Evolutionary conservation across 2,329 filamentous ascomycete genomes (phyloP).

Genomic region (Gnomoniopsis smithogilvyi): DNA sequence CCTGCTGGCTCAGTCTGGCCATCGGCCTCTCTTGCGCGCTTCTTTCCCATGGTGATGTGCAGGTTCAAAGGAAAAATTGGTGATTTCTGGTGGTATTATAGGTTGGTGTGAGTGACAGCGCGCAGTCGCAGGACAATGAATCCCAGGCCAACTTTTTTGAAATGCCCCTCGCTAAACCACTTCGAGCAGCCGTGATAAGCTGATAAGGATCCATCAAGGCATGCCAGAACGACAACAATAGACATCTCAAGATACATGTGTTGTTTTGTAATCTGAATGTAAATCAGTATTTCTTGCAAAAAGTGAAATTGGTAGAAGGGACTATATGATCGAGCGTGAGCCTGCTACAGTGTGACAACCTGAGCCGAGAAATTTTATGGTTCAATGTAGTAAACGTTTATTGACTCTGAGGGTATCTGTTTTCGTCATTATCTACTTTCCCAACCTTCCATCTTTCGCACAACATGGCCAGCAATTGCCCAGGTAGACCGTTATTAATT

Average conservation of each 20-base stretch:
- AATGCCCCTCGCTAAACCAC: conserved; percentile 13
- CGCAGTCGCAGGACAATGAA: not conserved
- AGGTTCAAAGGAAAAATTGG: not conserved
- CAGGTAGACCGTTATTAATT: not conserved
- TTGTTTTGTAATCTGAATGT: no score
- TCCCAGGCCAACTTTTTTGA: conserved; percentile 10
- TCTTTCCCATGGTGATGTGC: conserved; percentile 30
- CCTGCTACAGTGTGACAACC: no score
- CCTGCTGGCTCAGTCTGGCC: conserved; percentile 24
- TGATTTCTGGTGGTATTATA: not conserved
- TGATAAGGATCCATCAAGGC: not conserved
- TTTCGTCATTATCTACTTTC: conserved; percentile 10
- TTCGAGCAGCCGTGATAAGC: conserved; percentile 10
- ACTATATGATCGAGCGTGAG: no score
- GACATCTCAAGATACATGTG: not conserved
- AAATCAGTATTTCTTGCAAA: no score
- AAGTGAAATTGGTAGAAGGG: no score
- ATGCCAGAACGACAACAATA: not conserved
- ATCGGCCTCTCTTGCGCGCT: conserved; percentile 33
- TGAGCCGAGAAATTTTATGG: not conserved
- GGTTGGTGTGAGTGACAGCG: not conserved
- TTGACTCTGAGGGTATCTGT: conserved; percentile 9
- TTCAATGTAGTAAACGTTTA: not conserved
- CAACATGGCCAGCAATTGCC: not conserved
- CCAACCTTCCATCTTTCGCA: conserved; percentile 1